phyloP scores from a whole-genome alignment of 1,284 basidiomycete genomes.

The Ceratobasidium sp. region DNA sequence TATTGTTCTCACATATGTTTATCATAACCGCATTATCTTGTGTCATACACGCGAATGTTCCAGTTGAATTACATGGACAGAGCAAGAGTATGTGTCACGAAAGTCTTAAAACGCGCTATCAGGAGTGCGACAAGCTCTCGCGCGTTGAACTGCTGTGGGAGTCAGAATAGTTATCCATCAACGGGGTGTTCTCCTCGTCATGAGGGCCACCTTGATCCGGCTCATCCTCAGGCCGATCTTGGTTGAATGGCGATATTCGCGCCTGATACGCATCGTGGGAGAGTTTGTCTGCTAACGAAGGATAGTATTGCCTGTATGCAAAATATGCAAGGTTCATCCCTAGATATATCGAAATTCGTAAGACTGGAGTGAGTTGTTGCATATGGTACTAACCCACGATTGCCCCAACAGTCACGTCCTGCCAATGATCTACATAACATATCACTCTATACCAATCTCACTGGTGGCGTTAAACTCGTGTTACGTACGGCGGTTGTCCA shows the following conservation, averaged over 20 bases:
- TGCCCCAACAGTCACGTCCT: constrained; percentile 86
- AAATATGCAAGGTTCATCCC: constrained; percentile 72
- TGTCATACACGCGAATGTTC: constrained; percentile 9
- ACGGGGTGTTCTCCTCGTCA: constrained; percentile 40
- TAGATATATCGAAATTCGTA: neutral
- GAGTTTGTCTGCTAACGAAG: constrained; percentile 60
- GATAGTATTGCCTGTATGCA: constrained; percentile 83
- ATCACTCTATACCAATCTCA: neutral
- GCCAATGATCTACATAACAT: constrained; percentile 75
- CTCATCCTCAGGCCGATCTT: neutral
- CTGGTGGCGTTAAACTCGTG: neutral
- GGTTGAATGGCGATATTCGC: constrained; percentile 12
- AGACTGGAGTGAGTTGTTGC: neutral
- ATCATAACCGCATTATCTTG: constrained; percentile 31
- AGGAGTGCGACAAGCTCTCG: neutral
- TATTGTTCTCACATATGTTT: constrained; percentile 39
- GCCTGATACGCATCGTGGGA: constrained; percentile 56
- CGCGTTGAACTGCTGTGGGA: neutral
- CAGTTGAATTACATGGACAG: neutral
- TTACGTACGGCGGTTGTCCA: constrained; percentile 82
- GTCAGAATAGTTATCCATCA: constrained; percentile 21
- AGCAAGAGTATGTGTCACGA: neutral
- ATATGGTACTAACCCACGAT: constrained; percentile 62
- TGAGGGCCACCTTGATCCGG: neutral
- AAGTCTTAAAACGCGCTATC: neutral